Conservation (phyloP, 106 monocot species). For the Allium sativum region DNA sequence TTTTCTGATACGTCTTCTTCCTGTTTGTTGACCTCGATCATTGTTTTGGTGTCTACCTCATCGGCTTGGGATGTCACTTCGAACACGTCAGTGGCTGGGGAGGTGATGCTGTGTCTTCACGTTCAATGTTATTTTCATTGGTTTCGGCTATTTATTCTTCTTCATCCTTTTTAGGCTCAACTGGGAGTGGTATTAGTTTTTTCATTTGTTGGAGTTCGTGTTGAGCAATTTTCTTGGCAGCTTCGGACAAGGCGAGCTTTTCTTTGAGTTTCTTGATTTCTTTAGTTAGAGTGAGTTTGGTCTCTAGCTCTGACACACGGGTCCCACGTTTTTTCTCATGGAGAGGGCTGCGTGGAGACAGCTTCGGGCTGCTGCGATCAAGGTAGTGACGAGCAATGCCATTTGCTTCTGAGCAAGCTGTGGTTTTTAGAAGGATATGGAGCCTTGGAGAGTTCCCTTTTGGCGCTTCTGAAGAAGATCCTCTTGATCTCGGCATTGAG, state of each 20-base stretch:
- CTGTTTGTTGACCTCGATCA: constrained; percentile 5
- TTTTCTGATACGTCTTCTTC: constrained; percentile 2
- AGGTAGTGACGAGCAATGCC: constrained; percentile 5
- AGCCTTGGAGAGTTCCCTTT: constrained; percentile 10
- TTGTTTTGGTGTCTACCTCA: constrained; percentile 3
- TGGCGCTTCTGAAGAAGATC: background rate
- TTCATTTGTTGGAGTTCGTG: constrained; percentile 40
- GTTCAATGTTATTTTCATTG: background rate
- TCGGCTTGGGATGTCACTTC: constrained; percentile 22
- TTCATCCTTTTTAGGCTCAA: background rate
- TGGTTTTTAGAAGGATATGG: constrained; percentile 8
- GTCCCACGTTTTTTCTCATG: constrained; percentile 18
- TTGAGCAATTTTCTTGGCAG: constrained; percentile 39
- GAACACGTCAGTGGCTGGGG: constrained; percentile 37
- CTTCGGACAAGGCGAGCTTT: constrained; percentile 53
- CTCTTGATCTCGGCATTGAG: constrained; percentile 12
- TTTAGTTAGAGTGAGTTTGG: constrained; percentile 51
- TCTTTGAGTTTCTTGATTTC: constrained; percentile 73
- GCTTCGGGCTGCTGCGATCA: constrained; percentile 6
- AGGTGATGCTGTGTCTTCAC: constrained; percentile 15
- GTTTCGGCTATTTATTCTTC: background rate
- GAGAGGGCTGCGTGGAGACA: constrained; percentile 14
- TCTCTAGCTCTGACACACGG: constrained; percentile 51
- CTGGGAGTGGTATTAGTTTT: constrained; percentile 21
- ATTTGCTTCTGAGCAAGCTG: constrained; percentile 19